phyloP scores from a whole-genome alignment of 2,329 filamentous ascomycete species.

The Hypoxylon sp. region DNA sequence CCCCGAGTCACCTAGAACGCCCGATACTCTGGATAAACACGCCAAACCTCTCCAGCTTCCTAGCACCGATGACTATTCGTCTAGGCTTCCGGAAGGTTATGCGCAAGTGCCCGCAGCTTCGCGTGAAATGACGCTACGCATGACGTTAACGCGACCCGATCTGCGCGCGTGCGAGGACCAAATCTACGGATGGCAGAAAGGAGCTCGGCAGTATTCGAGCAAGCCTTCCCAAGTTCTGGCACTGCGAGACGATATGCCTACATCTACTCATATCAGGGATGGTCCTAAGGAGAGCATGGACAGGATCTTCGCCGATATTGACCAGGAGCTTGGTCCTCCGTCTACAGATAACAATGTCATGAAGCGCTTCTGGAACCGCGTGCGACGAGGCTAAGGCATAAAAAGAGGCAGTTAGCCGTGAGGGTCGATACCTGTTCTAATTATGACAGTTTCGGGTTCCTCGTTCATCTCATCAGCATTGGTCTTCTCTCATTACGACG shows the following conservation, averaged over 20 bases:
- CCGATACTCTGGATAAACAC: conserved; percentile 63
- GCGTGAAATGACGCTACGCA: conserved; percentile 94
- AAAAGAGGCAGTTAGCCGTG: neutral
- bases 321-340: conserved; percentile 62
- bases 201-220: conserved; percentile 51
- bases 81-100: conserved; percentile 60
- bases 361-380: conserved; percentile 75
- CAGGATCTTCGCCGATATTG: conserved; percentile 66
- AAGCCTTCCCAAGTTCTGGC: conserved; percentile 50
- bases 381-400: conserved; percentile 60
- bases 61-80: conserved; percentile 46
- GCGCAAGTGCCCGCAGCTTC: conserved; percentile 69
- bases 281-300: conserved; percentile 69
- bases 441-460: conserved; percentile 6
- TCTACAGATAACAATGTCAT: conserved; percentile 69
- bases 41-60: conserved; percentile 52
- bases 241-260: conserved; percentile 54
- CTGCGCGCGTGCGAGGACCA: conserved; percentile 81
- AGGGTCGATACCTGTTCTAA: conserved; percentile 4
- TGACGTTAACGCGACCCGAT: conserved; percentile 94
- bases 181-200: conserved; percentile 77
- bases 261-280: conserved; percentile 53
- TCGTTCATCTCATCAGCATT: conserved; percentile 13
- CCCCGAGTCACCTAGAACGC: conserved; percentile 72
- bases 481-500: conserved; percentile 13